Conservation (phyloP, 148 eudicot species). For the Nepenthes gracilis region DNA sequence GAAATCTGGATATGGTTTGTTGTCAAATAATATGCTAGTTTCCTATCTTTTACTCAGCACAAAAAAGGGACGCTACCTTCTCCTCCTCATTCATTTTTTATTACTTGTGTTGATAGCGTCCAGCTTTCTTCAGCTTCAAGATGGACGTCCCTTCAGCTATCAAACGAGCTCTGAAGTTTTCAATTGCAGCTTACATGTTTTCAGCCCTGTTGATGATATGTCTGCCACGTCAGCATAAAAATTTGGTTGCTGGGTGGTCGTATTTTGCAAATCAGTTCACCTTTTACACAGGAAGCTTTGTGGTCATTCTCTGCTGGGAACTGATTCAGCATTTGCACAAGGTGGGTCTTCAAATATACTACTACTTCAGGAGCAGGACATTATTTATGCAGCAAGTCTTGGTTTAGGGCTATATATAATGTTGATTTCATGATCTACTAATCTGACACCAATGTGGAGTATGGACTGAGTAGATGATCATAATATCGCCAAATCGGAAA, state of each 20-base stretch:
- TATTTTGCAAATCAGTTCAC: slow-evolving; percentile 36
- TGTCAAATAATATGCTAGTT: too few relatives aligned
- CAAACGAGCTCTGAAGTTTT: slow-evolving; percentile 45
- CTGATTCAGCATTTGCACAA: slow-evolving; percentile 74
- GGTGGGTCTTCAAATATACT: slow-evolving; percentile 29
- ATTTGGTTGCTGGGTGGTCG: slow-evolving; percentile 20
- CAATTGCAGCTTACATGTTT: slow-evolving; percentile 37
- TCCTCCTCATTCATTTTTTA: neutral
- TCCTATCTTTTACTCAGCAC: too few relatives aligned
- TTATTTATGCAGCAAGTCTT: neutral
- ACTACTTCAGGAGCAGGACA: neutral
- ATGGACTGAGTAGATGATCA: too few relatives aligned
- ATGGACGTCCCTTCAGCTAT: slow-evolving; percentile 63
- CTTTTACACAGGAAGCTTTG: slow-evolving; percentile 37
- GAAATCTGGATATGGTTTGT: too few relatives aligned
- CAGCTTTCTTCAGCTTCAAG: slow-evolving; percentile 90
- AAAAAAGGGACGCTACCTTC: too few relatives aligned
- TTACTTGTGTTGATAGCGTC: slow-evolving; percentile 50
- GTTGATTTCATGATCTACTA: neutral
- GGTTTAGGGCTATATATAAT: neutral
- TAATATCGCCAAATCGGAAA: too few relatives aligned
- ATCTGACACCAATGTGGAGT: too few relatives aligned
- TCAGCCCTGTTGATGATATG: slow-evolving; percentile 28
- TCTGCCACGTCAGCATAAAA: slow-evolving; percentile 21
- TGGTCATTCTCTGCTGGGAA: slow-evolving; percentile 68